Percentiles rank a stretch among this genome's conserved stretches.
Conservation (phyloP, 495 filamentous ascomycete species). For the Aspergillus cavernicola region DNA sequence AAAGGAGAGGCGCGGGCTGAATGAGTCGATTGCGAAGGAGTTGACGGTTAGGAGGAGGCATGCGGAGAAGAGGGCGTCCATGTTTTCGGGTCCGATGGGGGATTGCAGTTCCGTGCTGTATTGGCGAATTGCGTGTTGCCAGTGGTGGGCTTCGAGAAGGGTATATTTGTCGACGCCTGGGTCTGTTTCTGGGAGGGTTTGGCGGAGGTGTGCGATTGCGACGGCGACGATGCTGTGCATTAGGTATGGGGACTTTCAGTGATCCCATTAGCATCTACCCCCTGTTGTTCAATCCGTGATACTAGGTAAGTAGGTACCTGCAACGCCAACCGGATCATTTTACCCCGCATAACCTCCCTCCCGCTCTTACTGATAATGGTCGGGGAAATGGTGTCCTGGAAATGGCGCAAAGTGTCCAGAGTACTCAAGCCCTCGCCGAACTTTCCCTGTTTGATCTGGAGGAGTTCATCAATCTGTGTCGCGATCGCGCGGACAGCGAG, state of each 20-base stretch:
- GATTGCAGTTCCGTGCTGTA: slow-evolving; percentile 31
- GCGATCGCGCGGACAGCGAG: slow-evolving; percentile 25
- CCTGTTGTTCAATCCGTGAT: too few species aligned
- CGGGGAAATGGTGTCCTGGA: slow-evolving; percentile 26
- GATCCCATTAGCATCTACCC: too few species aligned
- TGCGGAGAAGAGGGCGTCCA: slow-evolving; percentile 42
- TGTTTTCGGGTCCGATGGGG: slow-evolving; percentile 32
- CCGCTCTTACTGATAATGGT: slow-evolving; percentile 20
- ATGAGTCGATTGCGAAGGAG: slow-evolving; percentile 31
- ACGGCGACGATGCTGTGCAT: slow-evolving; percentile 46
- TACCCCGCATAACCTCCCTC: slow-evolving; percentile 27
- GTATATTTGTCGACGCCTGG: slow-evolving; percentile 17
- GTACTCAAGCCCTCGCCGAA: slow-evolving; percentile 3
- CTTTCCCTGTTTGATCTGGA: slow-evolving; percentile 10
- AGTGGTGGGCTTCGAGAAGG: slow-evolving; percentile 41
- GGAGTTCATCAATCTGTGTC: slow-evolving; percentile 24
- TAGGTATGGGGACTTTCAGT: slow-evolving; percentile 38
- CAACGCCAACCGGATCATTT: slow-evolving; percentile 37
- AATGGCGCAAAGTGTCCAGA: slow-evolving; percentile 33
- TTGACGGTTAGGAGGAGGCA: slow-evolving; percentile 40
- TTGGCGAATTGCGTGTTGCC: slow-evolving; percentile 37
- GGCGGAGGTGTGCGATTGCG: slow-evolving; percentile 39
- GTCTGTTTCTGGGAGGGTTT: slow-evolving; percentile 24
- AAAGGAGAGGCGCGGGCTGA: slow-evolving; percentile 39
- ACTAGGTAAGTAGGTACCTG: too few species aligned